Evolutionary conservation across 495 filamentous ascomycete species (phyloP).

Genomic region (Articulospora tetracladia): DNA sequence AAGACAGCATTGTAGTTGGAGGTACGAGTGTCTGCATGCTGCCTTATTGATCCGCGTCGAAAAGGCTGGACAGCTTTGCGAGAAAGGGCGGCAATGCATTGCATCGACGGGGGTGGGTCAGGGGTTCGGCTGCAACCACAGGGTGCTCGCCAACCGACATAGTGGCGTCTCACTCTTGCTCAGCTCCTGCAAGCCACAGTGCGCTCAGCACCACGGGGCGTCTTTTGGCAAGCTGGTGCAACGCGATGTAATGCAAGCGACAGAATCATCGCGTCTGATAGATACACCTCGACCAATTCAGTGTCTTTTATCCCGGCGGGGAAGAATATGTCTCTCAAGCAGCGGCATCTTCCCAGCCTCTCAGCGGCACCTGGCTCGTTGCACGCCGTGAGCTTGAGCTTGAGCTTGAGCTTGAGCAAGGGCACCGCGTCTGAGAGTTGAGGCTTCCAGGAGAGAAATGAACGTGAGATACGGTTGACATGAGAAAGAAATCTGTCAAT

Average conservation of each 20-base stretch:
- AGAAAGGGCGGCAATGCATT: background rate
- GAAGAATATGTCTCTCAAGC: background rate
- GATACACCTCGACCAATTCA: background rate
- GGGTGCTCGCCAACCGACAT: background rate
- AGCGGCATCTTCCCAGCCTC: background rate
- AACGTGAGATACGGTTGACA: too few species aligned
- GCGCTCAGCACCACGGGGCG: background rate
- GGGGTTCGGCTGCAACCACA: too few species aligned
- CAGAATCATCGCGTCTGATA: background rate
- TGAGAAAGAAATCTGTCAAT: background rate
- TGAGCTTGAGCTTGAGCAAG: background rate
- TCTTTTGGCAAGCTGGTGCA: background rate
- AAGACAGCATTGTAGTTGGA: too few species aligned
- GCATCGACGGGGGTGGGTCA: too few species aligned
- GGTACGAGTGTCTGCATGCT: too few species aligned
- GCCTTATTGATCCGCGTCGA: too few species aligned
- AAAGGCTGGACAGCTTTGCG: background rate
- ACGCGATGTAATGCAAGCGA: background rate
- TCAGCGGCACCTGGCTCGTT: background rate
- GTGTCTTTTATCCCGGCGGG: background rate
- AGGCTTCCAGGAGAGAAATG: too few species aligned
- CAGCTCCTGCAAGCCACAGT: background rate
- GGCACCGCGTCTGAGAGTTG: background rate
- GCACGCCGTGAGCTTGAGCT: background rate
- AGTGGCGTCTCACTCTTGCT: background rate